These are phyloP conservation scores for Spathaspora sp. DNA, from an alignment of 805 yeast genomes.

Conservation along the genomic window DNA sequence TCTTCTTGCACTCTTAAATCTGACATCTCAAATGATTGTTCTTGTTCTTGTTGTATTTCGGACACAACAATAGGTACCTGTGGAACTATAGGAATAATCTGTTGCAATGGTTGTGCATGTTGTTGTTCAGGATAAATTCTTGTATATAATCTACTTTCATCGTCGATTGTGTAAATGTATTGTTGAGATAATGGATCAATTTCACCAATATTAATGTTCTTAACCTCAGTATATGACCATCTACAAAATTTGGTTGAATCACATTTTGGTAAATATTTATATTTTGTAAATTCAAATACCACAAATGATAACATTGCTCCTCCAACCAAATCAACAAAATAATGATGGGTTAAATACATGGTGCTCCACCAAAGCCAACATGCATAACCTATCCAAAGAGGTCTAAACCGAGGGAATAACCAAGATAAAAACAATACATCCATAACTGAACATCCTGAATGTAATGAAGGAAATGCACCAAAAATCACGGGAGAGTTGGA, in stretches of 20 bases:
- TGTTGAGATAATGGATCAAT: slow-evolving; percentile 28
- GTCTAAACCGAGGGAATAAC: slow-evolving; percentile 68
- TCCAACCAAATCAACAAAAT: slow-evolving; percentile 89
- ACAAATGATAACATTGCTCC: slow-evolving; percentile 81
- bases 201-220: slow-evolving; percentile 20
- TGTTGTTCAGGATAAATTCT: slow-evolving; percentile 4
- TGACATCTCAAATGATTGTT: slow-evolving; percentile 21
- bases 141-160: slow-evolving; percentile 4
- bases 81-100: not conserved
- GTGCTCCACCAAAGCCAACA: slow-evolving; percentile 98
- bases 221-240: slow-evolving; percentile 55
- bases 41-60: slow-evolving; percentile 3
- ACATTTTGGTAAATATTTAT: slow-evolving; percentile 61
- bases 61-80: not conserved
- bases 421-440: slow-evolving; percentile 84
- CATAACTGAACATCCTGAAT: slow-evolving; percentile 92
- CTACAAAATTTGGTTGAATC: slow-evolving; percentile 57
- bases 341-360: slow-evolving; percentile 96
- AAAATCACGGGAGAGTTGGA: slow-evolving; percentile 86
- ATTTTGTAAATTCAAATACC: slow-evolving; percentile 67
- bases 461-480: slow-evolving; percentile 86
- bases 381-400: slow-evolving; percentile 73
- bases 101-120: slow-evolving; percentile 3
- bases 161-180: slow-evolving; percentile 8
- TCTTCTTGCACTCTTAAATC: slow-evolving; percentile 12